Base-by-base conservation (phyloP, 768 basidiomycete genomes). In the Xerocomellus amylosporus region DNA sequence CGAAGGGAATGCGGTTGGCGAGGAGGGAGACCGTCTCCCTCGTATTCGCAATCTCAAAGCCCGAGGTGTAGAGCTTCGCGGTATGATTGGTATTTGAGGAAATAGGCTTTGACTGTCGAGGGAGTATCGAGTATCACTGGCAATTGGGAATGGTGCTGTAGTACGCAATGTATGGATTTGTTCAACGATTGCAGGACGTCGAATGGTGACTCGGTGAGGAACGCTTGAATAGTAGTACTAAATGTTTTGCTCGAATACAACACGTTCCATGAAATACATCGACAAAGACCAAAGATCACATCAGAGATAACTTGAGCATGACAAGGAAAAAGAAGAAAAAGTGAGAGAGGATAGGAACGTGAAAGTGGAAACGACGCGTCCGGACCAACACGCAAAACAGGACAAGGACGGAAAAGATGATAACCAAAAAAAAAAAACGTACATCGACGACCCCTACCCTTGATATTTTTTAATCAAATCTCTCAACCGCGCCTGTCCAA, bases 381-480 rank as follows among this genome's bases (percentile, higher is more conserved):
- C 49, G 8, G 28, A 40, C 19, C 48, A 43, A 51, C 31, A 46
- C 13, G 30, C 14, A 38, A 5, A 30, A 39, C 39, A 36, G 39
- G 37, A 17, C 10, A 33, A 38, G 17, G 36, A 12, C 14, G 13
- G 22, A 40, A 22, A 36, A 36, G 13, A 36, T 12, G 20, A 28
- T 6, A 24, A 22, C n/a, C 31, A 19, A 40, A 2, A 22, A 22
- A 22, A 7, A 15, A 13, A 41, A 7, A 3, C 30, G 26, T 14
- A 34, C 56, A 28, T 22, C 37, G 24, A 37, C 8, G 22, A 34
- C 34, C 8, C 13, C 36, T 59, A 69, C 31, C 75, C 74, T 71
- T 92, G 89, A 66, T 90, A 92, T 63, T 89, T 87, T 80, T 84
- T 86, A 67, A 91, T 91, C 57, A 91, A 73, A 71, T 90, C 88